Conservation (phyloP, 345 rosid species). For the Angophora floribunda region DNA sequence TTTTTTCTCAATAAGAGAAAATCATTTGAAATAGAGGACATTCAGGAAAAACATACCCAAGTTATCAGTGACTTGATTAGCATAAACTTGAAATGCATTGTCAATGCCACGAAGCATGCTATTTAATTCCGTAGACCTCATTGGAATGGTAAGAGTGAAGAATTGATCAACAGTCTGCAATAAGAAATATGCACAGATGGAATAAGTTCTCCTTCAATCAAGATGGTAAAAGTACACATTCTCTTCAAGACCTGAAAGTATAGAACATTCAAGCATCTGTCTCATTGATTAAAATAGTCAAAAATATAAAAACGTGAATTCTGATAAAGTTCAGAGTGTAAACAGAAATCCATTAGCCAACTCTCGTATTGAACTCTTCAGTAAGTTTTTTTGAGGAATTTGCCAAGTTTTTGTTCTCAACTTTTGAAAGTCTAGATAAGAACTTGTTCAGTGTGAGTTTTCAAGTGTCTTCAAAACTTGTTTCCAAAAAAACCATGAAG, state of each 20-base stretch:
- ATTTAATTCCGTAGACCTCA: slow-evolving; percentile 70
- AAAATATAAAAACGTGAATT: background rate
- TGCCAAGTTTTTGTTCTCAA: background rate
- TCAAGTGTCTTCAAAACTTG: background rate
- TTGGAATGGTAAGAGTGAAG: slow-evolving; percentile 78
- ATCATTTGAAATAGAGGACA: background rate
- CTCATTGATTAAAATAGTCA: background rate
- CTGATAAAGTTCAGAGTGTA: background rate
- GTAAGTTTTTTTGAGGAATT: background rate
- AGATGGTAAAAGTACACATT: background rate
- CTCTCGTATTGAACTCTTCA: background rate
- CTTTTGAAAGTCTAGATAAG: background rate
- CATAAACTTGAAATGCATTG: slow-evolving; percentile 89
- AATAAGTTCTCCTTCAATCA: background rate
- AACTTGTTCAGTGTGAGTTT: background rate
- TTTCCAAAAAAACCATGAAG: background rate
- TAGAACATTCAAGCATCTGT: background rate
- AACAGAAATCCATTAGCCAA: background rate
- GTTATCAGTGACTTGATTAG: slow-evolving; percentile 68
- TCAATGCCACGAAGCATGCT: slow-evolving; percentile 79
- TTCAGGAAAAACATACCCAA: slow-evolving; percentile 46
- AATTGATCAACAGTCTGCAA: slow-evolving; percentile 97
- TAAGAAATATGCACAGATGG: slow-evolving; percentile 2
- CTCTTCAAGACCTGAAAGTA: background rate
- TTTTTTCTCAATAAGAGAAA: background rate